Conservation (phyloP, 2,329 filamentous ascomycete species). For the Microdochium paspali region DNA sequence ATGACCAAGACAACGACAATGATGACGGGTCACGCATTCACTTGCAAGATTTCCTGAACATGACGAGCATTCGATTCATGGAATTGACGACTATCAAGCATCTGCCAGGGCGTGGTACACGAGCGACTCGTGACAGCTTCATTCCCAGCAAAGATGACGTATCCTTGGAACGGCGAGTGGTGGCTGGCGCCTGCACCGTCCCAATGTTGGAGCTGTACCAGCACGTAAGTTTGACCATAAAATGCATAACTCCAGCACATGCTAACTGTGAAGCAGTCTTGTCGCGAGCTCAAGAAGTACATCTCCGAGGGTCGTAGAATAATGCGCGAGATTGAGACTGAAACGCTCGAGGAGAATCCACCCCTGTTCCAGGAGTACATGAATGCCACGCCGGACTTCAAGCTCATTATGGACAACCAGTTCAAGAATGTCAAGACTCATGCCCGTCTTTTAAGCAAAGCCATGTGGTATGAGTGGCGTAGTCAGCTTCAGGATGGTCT, state of each 20-base stretch:
- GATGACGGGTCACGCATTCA: slow-evolving; percentile 57
- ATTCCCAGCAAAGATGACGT: slow-evolving; percentile 37
- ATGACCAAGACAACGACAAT: slow-evolving; percentile 41
- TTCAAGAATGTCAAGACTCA: slow-evolving; percentile 97
- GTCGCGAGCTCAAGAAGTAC: slow-evolving; percentile 91
- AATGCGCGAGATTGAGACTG: slow-evolving; percentile 81
- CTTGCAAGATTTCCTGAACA: slow-evolving; percentile 84
- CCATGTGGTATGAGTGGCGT: slow-evolving; percentile 97
- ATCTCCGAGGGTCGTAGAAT: slow-evolving; percentile 88
- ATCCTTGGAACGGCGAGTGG: slow-evolving; percentile 68
- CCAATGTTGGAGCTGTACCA: slow-evolving; percentile 93
- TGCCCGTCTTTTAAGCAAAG: slow-evolving; percentile 81
- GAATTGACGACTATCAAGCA: slow-evolving; percentile 94
- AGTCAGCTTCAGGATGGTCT: slow-evolving; percentile 78
- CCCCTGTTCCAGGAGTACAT: slow-evolving; percentile 88
- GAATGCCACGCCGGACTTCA: slow-evolving; percentile 73
- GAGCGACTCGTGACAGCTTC: slow-evolving; percentile 30
- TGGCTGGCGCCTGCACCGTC: slow-evolving; percentile 82
- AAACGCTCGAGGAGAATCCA: slow-evolving; percentile 84
- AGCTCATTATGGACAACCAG: slow-evolving; percentile 84
- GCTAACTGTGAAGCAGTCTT: slow-evolving; percentile 45
- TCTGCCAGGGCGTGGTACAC: slow-evolving; percentile 67
- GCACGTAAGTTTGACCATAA: slow-evolving; percentile 47
- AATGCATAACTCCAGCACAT: slow-evolving; percentile 1
- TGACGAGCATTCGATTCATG: slow-evolving; percentile 98